Conservation (phyloP, 495 filamentous ascomycete genomes). For the Aspergillus coremiiformis region DNA sequence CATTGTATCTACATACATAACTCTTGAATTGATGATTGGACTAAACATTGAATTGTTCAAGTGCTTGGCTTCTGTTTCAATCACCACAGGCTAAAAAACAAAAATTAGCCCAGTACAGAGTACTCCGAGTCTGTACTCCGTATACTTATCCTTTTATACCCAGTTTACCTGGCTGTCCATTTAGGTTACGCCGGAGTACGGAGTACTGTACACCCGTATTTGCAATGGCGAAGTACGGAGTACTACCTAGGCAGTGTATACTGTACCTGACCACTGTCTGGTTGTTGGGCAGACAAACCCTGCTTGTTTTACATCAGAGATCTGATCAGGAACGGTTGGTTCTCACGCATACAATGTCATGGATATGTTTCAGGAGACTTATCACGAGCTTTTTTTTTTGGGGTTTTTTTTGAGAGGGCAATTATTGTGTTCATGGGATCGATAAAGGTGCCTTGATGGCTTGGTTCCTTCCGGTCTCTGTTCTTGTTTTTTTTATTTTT, state of each 20-base stretch:
- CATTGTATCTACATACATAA: background rate
- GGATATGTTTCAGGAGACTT: background rate
- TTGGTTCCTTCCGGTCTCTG: background rate
- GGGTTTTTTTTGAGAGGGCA: background rate
- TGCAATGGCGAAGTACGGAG: background rate
- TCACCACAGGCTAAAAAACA: background rate
- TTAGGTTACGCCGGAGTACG: background rate
- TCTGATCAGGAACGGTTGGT: background rate
- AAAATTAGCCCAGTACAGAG: background rate
- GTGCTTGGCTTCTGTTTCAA: background rate
- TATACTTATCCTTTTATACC: background rate
- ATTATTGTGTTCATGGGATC: background rate
- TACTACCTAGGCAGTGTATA: too few relatives aligned
- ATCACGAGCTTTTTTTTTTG: background rate
- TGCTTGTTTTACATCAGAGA: background rate
- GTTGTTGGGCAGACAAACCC: background rate
- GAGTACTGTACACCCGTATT: background rate
- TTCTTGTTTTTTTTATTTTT: background rate
- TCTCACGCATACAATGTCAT: background rate
- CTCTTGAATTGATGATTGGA: background rate
- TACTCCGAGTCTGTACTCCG: too few relatives aligned
- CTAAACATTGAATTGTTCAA: background rate
- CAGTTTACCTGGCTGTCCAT: background rate
- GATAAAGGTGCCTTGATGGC: background rate
- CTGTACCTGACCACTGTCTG: background rate